phyloP scores from a whole-genome alignment of 371 early-diverging fungal genomes.

The Umbelopsis sp. region DNA sequence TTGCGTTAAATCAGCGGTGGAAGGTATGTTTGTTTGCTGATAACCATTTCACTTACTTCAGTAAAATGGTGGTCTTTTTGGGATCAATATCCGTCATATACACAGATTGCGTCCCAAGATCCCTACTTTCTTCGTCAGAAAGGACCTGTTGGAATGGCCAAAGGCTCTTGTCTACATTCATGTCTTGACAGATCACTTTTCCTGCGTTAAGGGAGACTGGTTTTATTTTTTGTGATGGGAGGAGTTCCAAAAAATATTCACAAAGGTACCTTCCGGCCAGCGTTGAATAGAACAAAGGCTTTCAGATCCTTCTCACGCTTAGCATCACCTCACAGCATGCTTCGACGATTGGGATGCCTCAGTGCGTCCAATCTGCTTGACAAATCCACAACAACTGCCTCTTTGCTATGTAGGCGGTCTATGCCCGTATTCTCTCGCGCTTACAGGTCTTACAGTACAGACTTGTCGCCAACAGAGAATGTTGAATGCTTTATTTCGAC shows the following conservation, averaged over 20 bases:
- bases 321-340: too few species aligned
- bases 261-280: too few species aligned
- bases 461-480: constrained; percentile 18
- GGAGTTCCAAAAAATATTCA: too few species aligned
- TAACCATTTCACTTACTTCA: constrained; percentile 37
- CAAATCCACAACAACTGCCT: background rate
- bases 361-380: too few species aligned
- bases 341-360: too few species aligned
- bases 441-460: background rate
- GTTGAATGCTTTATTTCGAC: constrained; percentile 66
- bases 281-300: too few species aligned
- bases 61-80: constrained; percentile 35
- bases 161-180: background rate
- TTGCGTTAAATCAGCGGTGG: background rate
- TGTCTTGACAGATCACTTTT: background rate
- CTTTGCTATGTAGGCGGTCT: background rate
- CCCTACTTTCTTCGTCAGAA: constrained; percentile 43
- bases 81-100: constrained; percentile 49
- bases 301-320: too few species aligned
- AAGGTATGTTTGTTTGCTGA: background rate
- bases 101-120: constrained; percentile 39
- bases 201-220: too few species aligned
- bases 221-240: too few species aligned
- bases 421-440: too few species aligned
- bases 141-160: constrained; percentile 51